phyloP scores from a whole-genome alignment of 2,329 filamentous ascomycete genomes.

The Neofusicoccum sp. region DNA sequence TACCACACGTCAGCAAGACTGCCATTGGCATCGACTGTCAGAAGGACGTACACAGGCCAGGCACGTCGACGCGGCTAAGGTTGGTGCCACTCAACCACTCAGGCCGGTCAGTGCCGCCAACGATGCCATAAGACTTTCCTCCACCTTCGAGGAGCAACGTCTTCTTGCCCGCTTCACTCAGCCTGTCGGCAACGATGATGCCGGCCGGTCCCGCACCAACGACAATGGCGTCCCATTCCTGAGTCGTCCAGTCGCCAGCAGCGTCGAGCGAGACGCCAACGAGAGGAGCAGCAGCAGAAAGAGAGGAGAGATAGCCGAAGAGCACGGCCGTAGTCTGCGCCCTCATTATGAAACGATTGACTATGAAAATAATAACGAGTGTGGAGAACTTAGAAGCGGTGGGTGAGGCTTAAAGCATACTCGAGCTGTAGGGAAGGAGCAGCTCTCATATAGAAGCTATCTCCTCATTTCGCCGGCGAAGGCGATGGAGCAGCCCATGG shows the following conservation, averaged over 20 bases:
- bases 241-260: constrained; percentile 9
- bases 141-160: constrained; percentile 58
- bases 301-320: background rate
- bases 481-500: background rate
- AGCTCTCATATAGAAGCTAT: background rate
- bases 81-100: constrained; percentile 52
- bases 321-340: constrained; percentile 2
- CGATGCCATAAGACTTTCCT: constrained; percentile 53
- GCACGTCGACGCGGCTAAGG: constrained; percentile 57
- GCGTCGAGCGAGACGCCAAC: background rate
- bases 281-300: constrained; percentile 9
- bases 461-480: background rate
- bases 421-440: background rate
- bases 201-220: constrained; percentile 57
- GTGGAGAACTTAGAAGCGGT: background rate
- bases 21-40: background rate
- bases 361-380: background rate
- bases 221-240: constrained; percentile 39
- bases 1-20: constrained; percentile 26
- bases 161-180: constrained; percentile 56
- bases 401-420: background rate
- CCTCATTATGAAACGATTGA: constrained; percentile 16
- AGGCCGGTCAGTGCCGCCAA: constrained; percentile 52
- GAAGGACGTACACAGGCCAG: constrained; percentile 42
- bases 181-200: constrained; percentile 54